Conservation (phyloP, 2,329 filamentous ascomycete genomes). For the Scopulariopsis brevicaulis region DNA sequence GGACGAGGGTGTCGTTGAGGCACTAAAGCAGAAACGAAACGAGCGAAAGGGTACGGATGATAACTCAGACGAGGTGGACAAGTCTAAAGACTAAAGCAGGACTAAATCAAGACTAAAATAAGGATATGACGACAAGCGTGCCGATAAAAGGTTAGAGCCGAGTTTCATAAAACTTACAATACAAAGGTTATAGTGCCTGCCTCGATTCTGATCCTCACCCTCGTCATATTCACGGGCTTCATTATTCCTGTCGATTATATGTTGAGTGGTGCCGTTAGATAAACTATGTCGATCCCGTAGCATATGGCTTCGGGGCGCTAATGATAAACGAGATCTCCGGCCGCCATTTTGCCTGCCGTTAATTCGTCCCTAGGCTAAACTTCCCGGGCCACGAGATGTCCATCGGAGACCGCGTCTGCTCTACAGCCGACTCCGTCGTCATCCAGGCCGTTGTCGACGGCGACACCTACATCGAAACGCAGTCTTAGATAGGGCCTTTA, state of each 20-base stretch:
- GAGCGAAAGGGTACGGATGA: slow-evolving; percentile 22
- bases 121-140: too few relatives aligned
- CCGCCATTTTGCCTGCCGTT: slow-evolving; percentile 21
- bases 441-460: slow-evolving; percentile 30
- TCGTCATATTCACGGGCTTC: slow-evolving; percentile 45
- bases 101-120: background rate
- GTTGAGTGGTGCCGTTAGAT: slow-evolving; percentile 38
- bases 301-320: slow-evolving; percentile 30
- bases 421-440: slow-evolving; percentile 28
- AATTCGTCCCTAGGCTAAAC: slow-evolving; percentile 9
- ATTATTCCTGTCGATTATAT: slow-evolving; percentile 24
- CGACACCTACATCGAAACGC: slow-evolving; percentile 24
- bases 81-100: slow-evolving; percentile 16
- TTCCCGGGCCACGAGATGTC: slow-evolving; percentile 11
- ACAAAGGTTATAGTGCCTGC: slow-evolving; percentile 20
- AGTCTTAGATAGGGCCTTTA: too few relatives aligned
- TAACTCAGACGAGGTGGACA: slow-evolving; percentile 25
- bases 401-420: slow-evolving; percentile 24
- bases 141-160: too few relatives aligned
- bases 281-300: slow-evolving; percentile 50
- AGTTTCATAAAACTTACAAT: too few relatives aligned
- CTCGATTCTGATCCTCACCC: slow-evolving; percentile 36
- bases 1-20: slow-evolving; percentile 50
- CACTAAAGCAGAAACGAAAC: slow-evolving; percentile 39
- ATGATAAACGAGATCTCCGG: slow-evolving; percentile 14